Conservation (phyloP, 306 rosid species). For the Purshia tridentata region DNA sequence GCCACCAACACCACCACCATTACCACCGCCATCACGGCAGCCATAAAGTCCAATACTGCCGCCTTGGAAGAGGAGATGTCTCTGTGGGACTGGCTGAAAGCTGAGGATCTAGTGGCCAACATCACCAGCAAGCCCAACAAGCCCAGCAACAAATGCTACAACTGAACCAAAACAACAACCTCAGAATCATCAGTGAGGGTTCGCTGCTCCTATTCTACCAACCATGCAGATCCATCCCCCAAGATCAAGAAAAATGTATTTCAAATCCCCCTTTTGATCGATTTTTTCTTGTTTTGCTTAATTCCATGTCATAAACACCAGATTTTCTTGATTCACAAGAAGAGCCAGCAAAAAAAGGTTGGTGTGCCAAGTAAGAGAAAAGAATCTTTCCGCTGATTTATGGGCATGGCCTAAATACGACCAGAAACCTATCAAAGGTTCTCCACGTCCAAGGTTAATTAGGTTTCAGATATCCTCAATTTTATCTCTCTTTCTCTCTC, state of each 20-base stretch:
- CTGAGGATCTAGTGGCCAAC: constrained; percentile 36
- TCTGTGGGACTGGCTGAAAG: constrained; percentile 24
- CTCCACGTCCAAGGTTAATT: constrained; percentile 74
- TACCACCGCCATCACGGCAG: neutral
- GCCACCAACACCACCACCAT: constrained; percentile 10
- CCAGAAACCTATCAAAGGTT: constrained; percentile 76
- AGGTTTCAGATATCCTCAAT: neutral
- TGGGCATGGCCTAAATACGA: constrained; percentile 95
- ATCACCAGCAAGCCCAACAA: constrained; percentile 17
- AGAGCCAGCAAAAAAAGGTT: constrained; percentile 46
- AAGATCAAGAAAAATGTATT: constrained; percentile 52
- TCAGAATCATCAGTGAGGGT: constrained; percentile 13
- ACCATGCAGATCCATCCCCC: constrained; percentile 30
- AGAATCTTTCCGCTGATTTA: constrained; percentile 58
- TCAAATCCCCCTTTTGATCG: neutral
- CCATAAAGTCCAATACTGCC: constrained; percentile 3
- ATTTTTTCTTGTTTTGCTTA: neutral
- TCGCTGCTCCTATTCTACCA: constrained; percentile 15
- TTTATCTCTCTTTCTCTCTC: constrained; percentile 1
- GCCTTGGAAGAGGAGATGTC: neutral
- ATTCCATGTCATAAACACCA: no score
- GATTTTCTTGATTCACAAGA: constrained; percentile 36
- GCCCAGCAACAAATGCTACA: neutral
- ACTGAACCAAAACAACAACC: neutral
- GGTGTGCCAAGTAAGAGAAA: constrained; percentile 49